Base-by-base conservation (phyloP, 2,329 filamentous ascomycete genomes). In the Zopfia rhizophila region DNA sequence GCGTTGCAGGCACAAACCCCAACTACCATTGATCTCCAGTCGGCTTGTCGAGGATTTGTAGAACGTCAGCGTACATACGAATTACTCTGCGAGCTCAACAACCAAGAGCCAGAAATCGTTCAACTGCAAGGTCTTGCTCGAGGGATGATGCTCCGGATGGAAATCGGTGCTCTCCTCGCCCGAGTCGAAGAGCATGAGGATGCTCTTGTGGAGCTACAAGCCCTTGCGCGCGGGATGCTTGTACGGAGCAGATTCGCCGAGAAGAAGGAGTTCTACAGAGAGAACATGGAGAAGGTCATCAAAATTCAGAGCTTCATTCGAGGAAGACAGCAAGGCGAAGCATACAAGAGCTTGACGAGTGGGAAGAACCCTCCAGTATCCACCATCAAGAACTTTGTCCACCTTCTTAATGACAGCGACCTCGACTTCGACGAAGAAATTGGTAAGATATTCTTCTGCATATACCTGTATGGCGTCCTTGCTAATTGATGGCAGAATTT, bases 341-440 rank as follows among this genome's bases (percentile, higher is more conserved):
- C 94, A 2, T 99, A 99, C 79, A 97, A 96, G 82, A 96, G 90
- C 68, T 80, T 99, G 55, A 97, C 92, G 2, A 92, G 86, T 22
- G 95, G 94, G 50, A 97, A 96, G 75, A 97, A 97, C 66, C 94
- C 94, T 17, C 94, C 94, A 0, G 91, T 99, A 48, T 91, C 91
- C 27, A 96, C 95, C 0, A 90, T 99, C 67, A 97, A 97, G 78
- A 95, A 95, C 68, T 99, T 99, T 69, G 91, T 99, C 2, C 94
- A 99, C 70, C 81, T 99, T 25, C 85, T 99, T 45, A 99, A 97
- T 64, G 94, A 99, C 72, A 97, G 91, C 63, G 93, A 97, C 66
- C 96, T 99, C 63, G 94, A 99, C 69, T 99, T 99, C 73, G 96
- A 99, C 67, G 93, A 97, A 69, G 94, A 99, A 70, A 87, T 99